Base-by-base conservation (phyloP, 2,329 filamentous ascomycete species). In the Phialocephala sp. region DNA sequence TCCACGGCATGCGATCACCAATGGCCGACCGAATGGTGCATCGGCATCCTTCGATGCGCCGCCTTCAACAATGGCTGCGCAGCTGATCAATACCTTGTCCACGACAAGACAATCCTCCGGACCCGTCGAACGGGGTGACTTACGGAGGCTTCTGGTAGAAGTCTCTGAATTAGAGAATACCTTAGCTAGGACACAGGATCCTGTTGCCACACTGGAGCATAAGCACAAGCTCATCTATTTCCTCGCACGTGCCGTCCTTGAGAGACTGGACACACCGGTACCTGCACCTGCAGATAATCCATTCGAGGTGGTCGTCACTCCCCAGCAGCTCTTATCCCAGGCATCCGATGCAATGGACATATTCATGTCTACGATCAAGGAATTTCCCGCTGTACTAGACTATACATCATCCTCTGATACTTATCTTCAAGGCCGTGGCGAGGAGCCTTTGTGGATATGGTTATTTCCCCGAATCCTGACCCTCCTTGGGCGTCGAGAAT, bases 221-320 rank as follows among this genome's bases (percentile, higher is more conserved):
- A 94, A 96, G 72, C 90, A 93, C 73, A 91, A 93, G 78, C 85
- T 97, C 59, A 89, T 97, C 60, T 93, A 91, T 74, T 91, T 97
- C 68, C 91, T 95, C 72, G 84, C 90, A 59, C 89, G 91, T 74
- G 91, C 92, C 65, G 91, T 93, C 24, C 82, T 97, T 14, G 91
- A 93, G 71, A 84, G 84, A 54, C 82, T 91, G 56, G 84, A 84
- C 14, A 32, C 27, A 32, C 27, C 27, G 27, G 27, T 6, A 32
- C 27, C 27, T 32, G 27, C 27, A 32, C 3, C 27, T 6, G 3
- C 6, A 32, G 87, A 93, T 72, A 87, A 93, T 71, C 88, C 87
- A 2, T 91, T 93, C 75, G 55, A 70, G 43, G 83, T 87, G 4
- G 43, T 20, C 20, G 9, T 3, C 18, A 11, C 2, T 65, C 80